These are phyloP conservation scores for Hymenoscyphus albidus DNA, from an alignment of 2,329 filamentous ascomycete genomes.

Conservation along the genomic window DNA sequence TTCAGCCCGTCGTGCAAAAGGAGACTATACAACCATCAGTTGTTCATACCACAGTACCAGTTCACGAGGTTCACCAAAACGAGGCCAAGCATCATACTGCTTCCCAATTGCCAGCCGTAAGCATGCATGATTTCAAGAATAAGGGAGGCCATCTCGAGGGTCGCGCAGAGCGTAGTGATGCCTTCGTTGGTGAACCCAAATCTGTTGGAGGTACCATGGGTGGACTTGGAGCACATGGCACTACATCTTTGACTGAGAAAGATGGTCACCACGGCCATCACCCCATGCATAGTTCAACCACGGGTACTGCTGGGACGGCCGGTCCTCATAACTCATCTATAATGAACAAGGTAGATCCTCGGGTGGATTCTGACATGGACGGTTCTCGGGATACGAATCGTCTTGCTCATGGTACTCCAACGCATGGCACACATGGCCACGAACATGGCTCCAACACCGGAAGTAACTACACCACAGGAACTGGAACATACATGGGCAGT, in stretches of 20 bases:
- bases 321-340: background rate
- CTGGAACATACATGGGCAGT: conserved; percentile 10
- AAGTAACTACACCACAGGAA: conserved; percentile 6
- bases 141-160: conserved; percentile 52
- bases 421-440: background rate
- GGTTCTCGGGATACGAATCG: background rate
- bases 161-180: conserved; percentile 52
- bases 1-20: conserved; percentile 69
- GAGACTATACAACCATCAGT: conserved; percentile 64
- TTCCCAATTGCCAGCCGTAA: conserved; percentile 60
- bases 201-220: conserved; percentile 37
- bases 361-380: conserved; percentile 5
- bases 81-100: conserved; percentile 62
- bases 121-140: conserved; percentile 57
- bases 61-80: conserved; percentile 70
- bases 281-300: background rate
- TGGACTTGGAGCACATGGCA: conserved; percentile 27
- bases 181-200: conserved; percentile 59
- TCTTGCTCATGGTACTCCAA: background rate
- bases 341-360: conserved; percentile 2
- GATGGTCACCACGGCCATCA: conserved; percentile 13
- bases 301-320: background rate
- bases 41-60: conserved; percentile 66
- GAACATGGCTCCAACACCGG: conserved; percentile 7
- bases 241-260: conserved; percentile 30